phyloP scores from a whole-genome alignment of 495 filamentous ascomycete genomes.

The Penicillium riverlandense region DNA sequence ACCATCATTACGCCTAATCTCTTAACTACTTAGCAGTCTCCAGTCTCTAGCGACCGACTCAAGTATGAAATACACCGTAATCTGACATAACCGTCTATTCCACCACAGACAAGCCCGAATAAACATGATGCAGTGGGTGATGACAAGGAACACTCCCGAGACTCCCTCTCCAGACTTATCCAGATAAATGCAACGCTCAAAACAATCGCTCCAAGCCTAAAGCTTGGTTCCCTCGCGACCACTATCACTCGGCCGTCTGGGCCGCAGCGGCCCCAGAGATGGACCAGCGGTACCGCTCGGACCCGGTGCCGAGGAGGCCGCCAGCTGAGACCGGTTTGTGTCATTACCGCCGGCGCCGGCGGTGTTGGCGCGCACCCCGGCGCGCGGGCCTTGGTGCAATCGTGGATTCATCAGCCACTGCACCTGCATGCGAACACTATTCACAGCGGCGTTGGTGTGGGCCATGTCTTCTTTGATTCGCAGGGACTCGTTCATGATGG shows the following conservation, averaged over 20 bases:
- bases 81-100: neutral
- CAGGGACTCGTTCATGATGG: constrained; percentile 60
- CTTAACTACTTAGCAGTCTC: neutral
- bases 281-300: constrained; percentile 20
- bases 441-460: constrained; percentile 57
- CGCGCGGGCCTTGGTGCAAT: constrained; percentile 38
- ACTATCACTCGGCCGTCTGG: constrained; percentile 34
- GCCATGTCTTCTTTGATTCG: constrained; percentile 62
- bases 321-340: constrained; percentile 8
- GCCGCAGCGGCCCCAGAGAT: constrained; percentile 21
- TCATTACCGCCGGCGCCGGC: constrained; percentile 4
- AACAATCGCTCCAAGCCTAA: neutral
- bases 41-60: neutral
- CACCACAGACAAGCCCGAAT: too few species aligned
- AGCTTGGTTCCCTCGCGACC: constrained; percentile 42
- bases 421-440: constrained; percentile 57
- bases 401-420: constrained; percentile 62
- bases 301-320: constrained; percentile 16
- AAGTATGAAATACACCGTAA: neutral
- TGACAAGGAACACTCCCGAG: too few species aligned
- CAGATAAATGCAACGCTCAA: constrained; percentile 10
- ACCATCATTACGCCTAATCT: too few species aligned
- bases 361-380: constrained; percentile 16
- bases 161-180: neutral
- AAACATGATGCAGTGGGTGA: too few species aligned